phyloP scores from a whole-genome alignment of 108 stramenopile genomes.

The Schizochytrium sp. region DNA sequence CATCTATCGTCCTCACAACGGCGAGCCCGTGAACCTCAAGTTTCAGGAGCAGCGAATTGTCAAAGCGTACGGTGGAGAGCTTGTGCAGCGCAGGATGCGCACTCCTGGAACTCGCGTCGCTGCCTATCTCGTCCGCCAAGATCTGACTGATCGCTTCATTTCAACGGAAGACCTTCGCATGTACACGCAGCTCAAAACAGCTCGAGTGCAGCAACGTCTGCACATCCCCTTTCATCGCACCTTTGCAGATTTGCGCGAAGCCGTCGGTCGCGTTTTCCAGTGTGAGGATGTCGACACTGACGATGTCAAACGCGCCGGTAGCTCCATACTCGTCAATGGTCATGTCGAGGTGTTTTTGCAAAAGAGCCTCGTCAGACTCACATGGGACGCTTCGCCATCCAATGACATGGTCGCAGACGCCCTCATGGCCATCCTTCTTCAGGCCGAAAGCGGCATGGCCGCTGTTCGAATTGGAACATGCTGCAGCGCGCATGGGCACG shows the following conservation, averaged over 20 bases:
- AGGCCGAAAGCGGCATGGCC: slow-evolving; percentile 74
- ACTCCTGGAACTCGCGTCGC: slow-evolving; percentile 59
- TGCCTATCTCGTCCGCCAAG: slow-evolving; percentile 73
- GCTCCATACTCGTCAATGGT: not conserved
- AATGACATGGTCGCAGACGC: slow-evolving; percentile 86
- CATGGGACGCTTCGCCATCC: slow-evolving; percentile 78
- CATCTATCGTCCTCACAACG: slow-evolving; percentile 17
- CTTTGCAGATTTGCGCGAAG: slow-evolving; percentile 59
- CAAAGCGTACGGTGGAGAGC: slow-evolving; percentile 69
- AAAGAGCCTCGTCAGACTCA: slow-evolving; percentile 31
- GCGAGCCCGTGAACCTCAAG: not conserved
- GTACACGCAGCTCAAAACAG: slow-evolving; percentile 75
- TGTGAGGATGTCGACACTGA: slow-evolving; percentile 35
- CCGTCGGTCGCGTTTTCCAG: slow-evolving; percentile 68
- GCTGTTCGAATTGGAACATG: slow-evolving; percentile 64
- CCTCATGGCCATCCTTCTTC: slow-evolving; percentile 73
- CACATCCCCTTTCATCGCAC: slow-evolving; percentile 76
- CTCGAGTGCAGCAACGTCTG: slow-evolving; percentile 65
- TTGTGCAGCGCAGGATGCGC: slow-evolving; percentile 64
- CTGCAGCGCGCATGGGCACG: slow-evolving; percentile 1
- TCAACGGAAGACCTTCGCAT: slow-evolving; percentile 69
- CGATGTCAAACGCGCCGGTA: not conserved
- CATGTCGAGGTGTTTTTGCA: not conserved
- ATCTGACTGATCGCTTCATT: slow-evolving; percentile 68
- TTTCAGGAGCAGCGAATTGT: slow-evolving; percentile 27